A percentile compares a stretch with the other conserved stretches of the same genome.
Conservation (phyloP, 768 basidiomycete genomes). For the Cystobasidium tubakii region DNA sequence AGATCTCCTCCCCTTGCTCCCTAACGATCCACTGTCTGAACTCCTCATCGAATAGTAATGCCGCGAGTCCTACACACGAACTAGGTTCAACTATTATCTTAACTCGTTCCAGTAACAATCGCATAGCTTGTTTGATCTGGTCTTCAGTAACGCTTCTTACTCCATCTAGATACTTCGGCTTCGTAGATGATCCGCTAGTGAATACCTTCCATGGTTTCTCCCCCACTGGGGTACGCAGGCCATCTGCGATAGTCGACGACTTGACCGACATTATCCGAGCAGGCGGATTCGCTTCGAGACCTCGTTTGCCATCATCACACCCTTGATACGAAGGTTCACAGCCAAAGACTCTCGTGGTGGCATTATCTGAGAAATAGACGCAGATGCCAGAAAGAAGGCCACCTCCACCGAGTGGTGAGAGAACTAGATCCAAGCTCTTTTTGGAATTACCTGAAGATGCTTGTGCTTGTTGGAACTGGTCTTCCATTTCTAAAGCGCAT, state of each 20-base stretch:
- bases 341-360: constrained; percentile 35
- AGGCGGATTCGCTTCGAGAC: constrained; percentile 39
- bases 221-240: constrained; percentile 44
- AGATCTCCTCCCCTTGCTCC: constrained; percentile 7
- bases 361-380: constrained; percentile 41
- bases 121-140: constrained; percentile 44
- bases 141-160: constrained; percentile 44
- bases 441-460: neutral
- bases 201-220: constrained; percentile 26
- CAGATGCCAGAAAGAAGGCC: constrained; percentile 44
- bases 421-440: constrained; percentile 37
- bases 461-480: constrained; percentile 36
- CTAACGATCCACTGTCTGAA: constrained; percentile 28
- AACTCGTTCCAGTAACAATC: constrained; percentile 44
- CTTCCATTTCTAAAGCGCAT: constrained; percentile 44
- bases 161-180: constrained; percentile 42
- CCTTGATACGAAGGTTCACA: constrained; percentile 44
- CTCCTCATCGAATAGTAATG: constrained; percentile 42
- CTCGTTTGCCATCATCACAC: constrained; percentile 44
- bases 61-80: constrained; percentile 45
- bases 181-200: constrained; percentile 24
- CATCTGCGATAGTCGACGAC: constrained; percentile 47
- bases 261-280: constrained; percentile 41
- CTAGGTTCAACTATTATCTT: constrained; percentile 47
- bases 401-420: constrained; percentile 45